phyloP scores from a whole-genome alignment of 768 basidiomycete species.

The Ephemerocybe angulata region DNA sequence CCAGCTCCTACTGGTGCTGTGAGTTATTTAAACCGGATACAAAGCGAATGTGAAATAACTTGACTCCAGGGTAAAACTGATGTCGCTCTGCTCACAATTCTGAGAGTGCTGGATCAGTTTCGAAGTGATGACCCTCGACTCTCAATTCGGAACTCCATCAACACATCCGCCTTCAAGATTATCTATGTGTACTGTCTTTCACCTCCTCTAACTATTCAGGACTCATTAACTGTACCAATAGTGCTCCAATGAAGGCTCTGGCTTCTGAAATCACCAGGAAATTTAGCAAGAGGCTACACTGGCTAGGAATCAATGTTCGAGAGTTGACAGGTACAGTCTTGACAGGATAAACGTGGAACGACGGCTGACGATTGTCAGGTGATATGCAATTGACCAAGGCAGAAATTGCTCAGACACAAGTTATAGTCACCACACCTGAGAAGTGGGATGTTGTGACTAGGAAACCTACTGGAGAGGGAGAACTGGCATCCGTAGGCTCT shows the following conservation, averaged over 20 bases:
- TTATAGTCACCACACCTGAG: conserved; percentile 98
- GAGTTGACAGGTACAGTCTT: conserved; percentile 76
- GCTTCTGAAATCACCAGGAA: conserved; percentile 95
- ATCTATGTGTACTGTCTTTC: conserved; percentile 81
- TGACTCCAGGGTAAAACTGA: conserved; percentile 93
- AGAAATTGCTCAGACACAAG: conserved; percentile 92
- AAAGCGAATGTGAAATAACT: conserved; percentile 10
- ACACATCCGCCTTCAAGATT: conserved; percentile 76
- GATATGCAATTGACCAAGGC: conserved; percentile 97
- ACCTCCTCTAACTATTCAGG: not conserved
- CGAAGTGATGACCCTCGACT: conserved; percentile 16
- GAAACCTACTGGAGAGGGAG: conserved; percentile 95
- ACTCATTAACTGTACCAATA: conserved; percentile 22
- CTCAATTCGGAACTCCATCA: conserved; percentile 41
- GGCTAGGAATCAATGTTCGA: conserved; percentile 82
- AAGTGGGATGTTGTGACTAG: conserved; percentile 99
- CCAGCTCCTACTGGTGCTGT: conserved; percentile 97
- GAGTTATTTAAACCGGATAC: conserved; percentile 27
- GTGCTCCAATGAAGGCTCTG: conserved; percentile 97
- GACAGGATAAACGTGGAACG: too few species aligned
- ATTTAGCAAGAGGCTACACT: conserved; percentile 81
- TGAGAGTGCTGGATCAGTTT: conserved; percentile 83
- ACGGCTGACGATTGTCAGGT: conserved; percentile 36
- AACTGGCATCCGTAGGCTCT: conserved; percentile 78
- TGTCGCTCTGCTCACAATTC: conserved; percentile 89